Evolutionary conservation across 768 basidiomycete genomes (phyloP).

Genomic region (Dentipellis sp.): DNA sequence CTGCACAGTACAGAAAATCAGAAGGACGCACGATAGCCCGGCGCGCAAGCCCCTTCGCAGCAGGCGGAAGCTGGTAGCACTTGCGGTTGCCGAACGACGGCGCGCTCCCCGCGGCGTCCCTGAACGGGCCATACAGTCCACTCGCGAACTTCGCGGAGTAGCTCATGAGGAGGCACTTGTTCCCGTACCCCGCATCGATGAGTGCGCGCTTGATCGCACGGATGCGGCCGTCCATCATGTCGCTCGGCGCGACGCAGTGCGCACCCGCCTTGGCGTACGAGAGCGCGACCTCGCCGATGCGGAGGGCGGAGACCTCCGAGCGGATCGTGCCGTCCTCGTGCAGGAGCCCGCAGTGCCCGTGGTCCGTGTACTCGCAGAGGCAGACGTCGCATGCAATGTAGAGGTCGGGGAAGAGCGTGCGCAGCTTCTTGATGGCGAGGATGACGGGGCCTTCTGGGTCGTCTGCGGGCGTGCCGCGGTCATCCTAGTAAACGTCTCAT

Average conservation of each 20-base stretch:
- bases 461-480: conserved; percentile 79
- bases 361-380: conserved; percentile 98
- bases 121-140: conserved; percentile 93
- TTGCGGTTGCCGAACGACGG: conserved; percentile 94
- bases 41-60: conserved; percentile 81
- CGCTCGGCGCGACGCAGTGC: conserved; percentile 95
- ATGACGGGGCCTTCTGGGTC: conserved; percentile 89
- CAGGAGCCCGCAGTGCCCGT: conserved; percentile 91
- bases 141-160: conserved; percentile 99
- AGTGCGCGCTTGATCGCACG: conserved; percentile 80
- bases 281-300: conserved; percentile 88
- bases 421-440: conserved; percentile 75
- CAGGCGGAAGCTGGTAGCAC: conserved; percentile 94
- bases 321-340: conserved; percentile 69
- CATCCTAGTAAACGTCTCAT: conserved; percentile 44
- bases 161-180: conserved; percentile 88
- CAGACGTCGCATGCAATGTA: conserved; percentile 95
- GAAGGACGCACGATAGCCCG: conserved; percentile 75
- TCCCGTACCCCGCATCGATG: conserved; percentile 77
- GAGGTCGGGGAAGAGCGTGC: conserved; percentile 67
- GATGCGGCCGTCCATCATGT: conserved; percentile 99
- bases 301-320: conserved; percentile 67
- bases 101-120: conserved; percentile 96
- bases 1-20: not conserved
- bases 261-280: conserved; percentile 93